Percentiles rank a stretch among this genome's conserved stretches.
Evolutionary conservation across 2,329 filamentous ascomycete genomes (phyloP).

Genomic region (Fusarium solani-melongenae): DNA sequence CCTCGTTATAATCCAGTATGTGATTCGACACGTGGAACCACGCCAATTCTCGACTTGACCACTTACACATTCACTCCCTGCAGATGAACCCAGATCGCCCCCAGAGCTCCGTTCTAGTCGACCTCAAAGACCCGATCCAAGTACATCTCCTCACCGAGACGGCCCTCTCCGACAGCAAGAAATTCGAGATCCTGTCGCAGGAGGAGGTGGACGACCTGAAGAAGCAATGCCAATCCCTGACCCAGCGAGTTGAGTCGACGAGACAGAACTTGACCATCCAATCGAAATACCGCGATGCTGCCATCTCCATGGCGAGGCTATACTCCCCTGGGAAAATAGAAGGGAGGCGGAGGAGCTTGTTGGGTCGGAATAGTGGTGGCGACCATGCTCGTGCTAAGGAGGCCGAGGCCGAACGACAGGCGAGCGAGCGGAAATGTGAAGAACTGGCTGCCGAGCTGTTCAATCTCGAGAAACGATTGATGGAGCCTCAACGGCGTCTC

Average conservation of each 20-base stretch:
- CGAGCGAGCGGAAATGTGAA: slow-evolving; percentile 84
- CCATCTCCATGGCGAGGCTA: slow-evolving; percentile 84
- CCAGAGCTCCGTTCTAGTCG: slow-evolving; percentile 67
- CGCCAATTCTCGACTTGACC: not conserved
- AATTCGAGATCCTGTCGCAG: slow-evolving; percentile 86
- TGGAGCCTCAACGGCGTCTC: slow-evolving; percentile 79
- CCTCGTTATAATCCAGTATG: slow-evolving; percentile 70
- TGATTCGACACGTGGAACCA: not conserved
- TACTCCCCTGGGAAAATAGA: slow-evolving; percentile 69
- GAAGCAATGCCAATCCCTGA: slow-evolving; percentile 80
- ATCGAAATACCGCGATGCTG: slow-evolving; percentile 93
- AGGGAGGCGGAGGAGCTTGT: slow-evolving; percentile 61
- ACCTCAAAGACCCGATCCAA: slow-evolving; percentile 79
- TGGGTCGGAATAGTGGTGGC: slow-evolving; percentile 62
- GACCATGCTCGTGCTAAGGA: slow-evolving; percentile 63
- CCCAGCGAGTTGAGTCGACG: slow-evolving; percentile 82
- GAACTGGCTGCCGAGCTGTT: slow-evolving; percentile 85
- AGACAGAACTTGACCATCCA: slow-evolving; percentile 88
- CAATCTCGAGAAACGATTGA: slow-evolving; percentile 79
- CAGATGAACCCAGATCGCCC: slow-evolving; percentile 64
- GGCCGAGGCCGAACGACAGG: slow-evolving; percentile 79
- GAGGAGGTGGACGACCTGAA: slow-evolving; percentile 94
- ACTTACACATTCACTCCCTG: slow-evolving; percentile 19
- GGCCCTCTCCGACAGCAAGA: slow-evolving; percentile 86
- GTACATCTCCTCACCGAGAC: slow-evolving; percentile 95